Base-by-base conservation (phyloP, 176 grass and related monocot species). In the Poa annua region DNA sequence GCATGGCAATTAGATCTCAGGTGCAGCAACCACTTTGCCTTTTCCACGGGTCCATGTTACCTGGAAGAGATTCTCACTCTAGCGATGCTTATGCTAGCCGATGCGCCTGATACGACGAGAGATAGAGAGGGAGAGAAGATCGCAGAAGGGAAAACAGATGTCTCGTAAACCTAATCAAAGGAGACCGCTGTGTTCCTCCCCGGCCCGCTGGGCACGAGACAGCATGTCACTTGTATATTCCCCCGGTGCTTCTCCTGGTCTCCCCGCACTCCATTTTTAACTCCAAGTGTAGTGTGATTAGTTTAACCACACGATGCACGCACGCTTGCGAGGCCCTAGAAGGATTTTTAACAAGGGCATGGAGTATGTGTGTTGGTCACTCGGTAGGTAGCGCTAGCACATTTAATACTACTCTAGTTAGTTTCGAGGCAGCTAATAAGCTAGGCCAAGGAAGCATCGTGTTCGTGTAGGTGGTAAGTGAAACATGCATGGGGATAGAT, bases 181-280 rank as follows among this genome's bases (percentile, higher is more conserved):
- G 79, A 86, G 87, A 90, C 88, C 90, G 25, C 20, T 11, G 20
- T 95, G 92, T 78, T 86, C 87, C 80, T 20, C 20, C 22, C 19
- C 53, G 19, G 53, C 52, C 79, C 82, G 74, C 56, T 59, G 17
- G 81, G 76, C 68, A 66, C 74, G 79, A 33, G 85, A 88, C 83
- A 90, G 73, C 68, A 68, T 49, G 24, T 15, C 68, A 13, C 64
- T 80, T 63, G 66, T 94, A 82, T 94, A 89, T 85, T 87, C 84
- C 84, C 75, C 54, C 25, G 17, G 55, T 22, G 80, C 54, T 38
- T 73, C 83, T 78, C 88, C 75, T 84, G 85, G 88, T 91, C 88
- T 88, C 88, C 70, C 66, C 33, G 16, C 52, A 34, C 61, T 12
- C 78, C 49, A 11, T 52, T 61, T 83, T 42, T 48, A 45, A 48